Conservation (phyloP, 768 basidiomycete species). For the Boletus reticuloceps region DNA sequence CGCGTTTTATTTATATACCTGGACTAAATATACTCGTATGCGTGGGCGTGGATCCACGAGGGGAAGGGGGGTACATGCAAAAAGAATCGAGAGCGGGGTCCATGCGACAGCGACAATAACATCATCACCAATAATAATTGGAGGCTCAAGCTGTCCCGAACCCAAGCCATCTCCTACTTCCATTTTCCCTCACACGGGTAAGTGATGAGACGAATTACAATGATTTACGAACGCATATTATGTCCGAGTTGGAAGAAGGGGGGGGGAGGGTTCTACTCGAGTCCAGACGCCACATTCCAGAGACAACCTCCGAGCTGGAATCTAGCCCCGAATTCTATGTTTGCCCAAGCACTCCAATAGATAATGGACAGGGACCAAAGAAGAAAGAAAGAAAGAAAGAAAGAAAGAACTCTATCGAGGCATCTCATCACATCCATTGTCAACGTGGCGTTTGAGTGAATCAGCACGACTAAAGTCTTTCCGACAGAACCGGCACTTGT, state of each 20-base stretch:
- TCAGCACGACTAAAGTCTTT: constrained; percentile 79
- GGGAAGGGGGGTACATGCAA: background rate
- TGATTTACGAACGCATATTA: constrained; percentile 19
- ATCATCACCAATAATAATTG: background rate
- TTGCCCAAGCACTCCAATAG: constrained; percentile 8
- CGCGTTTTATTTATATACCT: constrained; percentile 12
- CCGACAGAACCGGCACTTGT: constrained; percentile 69
- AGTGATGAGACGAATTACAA: constrained; percentile 9
- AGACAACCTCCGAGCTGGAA: constrained; percentile 8
- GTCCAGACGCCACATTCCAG: constrained; percentile 14
- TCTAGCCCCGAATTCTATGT: constrained; percentile 10
- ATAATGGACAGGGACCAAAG: background rate
- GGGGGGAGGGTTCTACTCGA: background rate
- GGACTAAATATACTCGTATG: constrained; percentile 10
- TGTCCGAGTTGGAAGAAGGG: constrained; percentile 5
- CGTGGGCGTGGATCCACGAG: background rate
- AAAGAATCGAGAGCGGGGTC: constrained; percentile 4
- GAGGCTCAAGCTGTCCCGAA: background rate
- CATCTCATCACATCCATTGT: constrained; percentile 77
- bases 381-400: background rate
- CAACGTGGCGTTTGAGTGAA: constrained; percentile 78
- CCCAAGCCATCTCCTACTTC: background rate
- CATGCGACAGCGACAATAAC: background rate
- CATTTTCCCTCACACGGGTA: constrained; percentile 1
- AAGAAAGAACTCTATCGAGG: constrained; percentile 32